Conservation (phyloP, 805 yeast species). For the Scheffersomyces lignosus region DNA sequence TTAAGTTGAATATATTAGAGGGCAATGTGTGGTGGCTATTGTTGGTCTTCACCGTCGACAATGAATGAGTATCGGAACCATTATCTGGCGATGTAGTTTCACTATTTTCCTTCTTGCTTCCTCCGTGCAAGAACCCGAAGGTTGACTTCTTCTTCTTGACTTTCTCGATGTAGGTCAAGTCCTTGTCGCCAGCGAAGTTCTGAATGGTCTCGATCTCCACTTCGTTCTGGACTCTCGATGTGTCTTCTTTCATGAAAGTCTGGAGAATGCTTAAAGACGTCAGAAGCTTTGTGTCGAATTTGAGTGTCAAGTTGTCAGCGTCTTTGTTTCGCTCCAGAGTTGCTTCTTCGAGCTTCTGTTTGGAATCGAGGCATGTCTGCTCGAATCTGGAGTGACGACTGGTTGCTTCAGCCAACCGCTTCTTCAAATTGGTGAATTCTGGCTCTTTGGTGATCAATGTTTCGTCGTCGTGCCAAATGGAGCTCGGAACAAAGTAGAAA, state of each 20-base stretch:
- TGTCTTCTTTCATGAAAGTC: conserved; percentile 71
- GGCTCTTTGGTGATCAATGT: conserved; percentile 58
- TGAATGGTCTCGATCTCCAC: conserved; percentile 91
- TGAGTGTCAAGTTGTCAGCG: conserved; percentile 41
- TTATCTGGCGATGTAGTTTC: conserved; percentile 5
- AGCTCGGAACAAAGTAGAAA: conserved; percentile 80
- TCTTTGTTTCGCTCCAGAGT: conserved; percentile 33
- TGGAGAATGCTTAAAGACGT: conserved; percentile 55
- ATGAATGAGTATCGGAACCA: conserved; percentile 26
- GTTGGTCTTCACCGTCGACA: conserved; percentile 32
- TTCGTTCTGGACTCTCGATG: conserved; percentile 68
- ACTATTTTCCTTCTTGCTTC: conserved; percentile 13
- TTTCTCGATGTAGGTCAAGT: conserved; percentile 57
- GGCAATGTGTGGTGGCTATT: conserved; percentile 29
- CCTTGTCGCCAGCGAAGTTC: conserved; percentile 75
- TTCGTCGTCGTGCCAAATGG: conserved; percentile 97
- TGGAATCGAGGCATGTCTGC: conserved; percentile 46
- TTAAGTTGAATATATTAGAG: conserved; percentile 38
- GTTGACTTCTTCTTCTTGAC: conserved; percentile 55
- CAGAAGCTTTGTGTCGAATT: conserved; percentile 54
- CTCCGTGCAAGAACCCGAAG: conserved; percentile 51
- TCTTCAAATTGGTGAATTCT: conserved; percentile 58
- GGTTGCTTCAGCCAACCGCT: conserved; percentile 44
- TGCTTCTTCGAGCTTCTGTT: conserved; percentile 50
- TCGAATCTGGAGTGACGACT: conserved; percentile 40